phyloP scores from a whole-genome alignment of 2,329 filamentous ascomycete species.

The Neurospora crassa region DNA sequence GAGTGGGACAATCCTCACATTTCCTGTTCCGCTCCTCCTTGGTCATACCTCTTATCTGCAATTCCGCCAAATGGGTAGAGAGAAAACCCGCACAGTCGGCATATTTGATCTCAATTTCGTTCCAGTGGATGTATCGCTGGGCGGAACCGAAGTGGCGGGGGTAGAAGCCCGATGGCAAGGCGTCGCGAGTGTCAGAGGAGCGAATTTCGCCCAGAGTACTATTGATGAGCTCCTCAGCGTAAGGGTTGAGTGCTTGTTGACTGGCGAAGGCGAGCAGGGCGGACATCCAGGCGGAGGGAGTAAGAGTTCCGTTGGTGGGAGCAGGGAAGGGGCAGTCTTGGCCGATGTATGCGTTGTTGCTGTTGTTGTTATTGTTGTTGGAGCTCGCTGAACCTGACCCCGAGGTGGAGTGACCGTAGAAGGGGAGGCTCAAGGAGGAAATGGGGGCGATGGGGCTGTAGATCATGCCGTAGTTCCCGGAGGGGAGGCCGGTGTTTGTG shows the following conservation, averaged over 20 bases:
- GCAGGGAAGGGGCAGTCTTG: not conserved
- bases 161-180: not conserved
- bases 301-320: not conserved
- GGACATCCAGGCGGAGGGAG: not conserved
- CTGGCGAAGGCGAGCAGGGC: not conserved
- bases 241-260: not conserved
- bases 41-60: not conserved
- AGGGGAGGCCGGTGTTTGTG: not conserved
- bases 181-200: not conserved
- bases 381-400: not conserved
- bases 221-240: not conserved
- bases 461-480: not conserved
- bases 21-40: not conserved
- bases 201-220: not conserved
- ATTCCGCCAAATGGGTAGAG: rapidly evolving
- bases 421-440: not conserved
- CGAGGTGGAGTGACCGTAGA: not conserved
- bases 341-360: not conserved
- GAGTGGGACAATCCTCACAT: not conserved
- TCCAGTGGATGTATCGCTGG: not conserved
- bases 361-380: not conserved
- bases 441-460: not conserved
- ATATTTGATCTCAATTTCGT: not conserved
- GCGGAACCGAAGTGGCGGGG: not conserved
- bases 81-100: not conserved